Percentiles rank a stretch among this genome's conserved stretches.
Conservation (phyloP, 768 basidiomycete species). For the Mycena rebaudengoi region DNA sequence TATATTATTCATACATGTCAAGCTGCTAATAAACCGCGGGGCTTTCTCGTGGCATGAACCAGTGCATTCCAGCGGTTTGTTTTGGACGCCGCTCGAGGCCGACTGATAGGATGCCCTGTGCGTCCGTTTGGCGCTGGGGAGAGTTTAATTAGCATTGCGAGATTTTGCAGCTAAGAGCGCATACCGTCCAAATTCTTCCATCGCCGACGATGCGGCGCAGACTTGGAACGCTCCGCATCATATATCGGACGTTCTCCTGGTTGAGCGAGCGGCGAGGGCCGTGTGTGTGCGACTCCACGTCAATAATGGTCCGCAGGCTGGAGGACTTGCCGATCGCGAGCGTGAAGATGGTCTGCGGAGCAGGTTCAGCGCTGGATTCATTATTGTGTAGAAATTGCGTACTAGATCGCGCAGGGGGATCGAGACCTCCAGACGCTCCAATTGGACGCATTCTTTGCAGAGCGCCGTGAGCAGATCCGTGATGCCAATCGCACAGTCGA, state of each 20-base stretch:
- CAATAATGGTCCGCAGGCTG: slow-evolving; percentile 54
- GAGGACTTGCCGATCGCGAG: slow-evolving; percentile 44
- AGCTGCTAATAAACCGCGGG: too few species aligned
- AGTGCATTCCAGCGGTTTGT: slow-evolving; percentile 38
- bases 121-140: slow-evolving; percentile 37
- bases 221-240: slow-evolving; percentile 50
- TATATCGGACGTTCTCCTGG: slow-evolving; percentile 44
- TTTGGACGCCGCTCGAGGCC: slow-evolving; percentile 42
- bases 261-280: slow-evolving; percentile 48
- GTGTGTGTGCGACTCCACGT: slow-evolving; percentile 52
- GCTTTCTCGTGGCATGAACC: slow-evolving; percentile 51
- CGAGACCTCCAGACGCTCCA: slow-evolving; percentile 60
- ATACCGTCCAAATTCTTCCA: slow-evolving; percentile 63
- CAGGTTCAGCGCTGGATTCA: not conserved
- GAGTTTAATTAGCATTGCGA: not conserved
- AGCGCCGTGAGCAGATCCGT: slow-evolving; percentile 49
- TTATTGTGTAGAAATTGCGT: slow-evolving; percentile 16
- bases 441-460: slow-evolving; percentile 49
- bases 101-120: slow-evolving; percentile 26
- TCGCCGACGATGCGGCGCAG: slow-evolving; percentile 59
- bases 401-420: slow-evolving; percentile 63
- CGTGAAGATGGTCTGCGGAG: slow-evolving; percentile 41
- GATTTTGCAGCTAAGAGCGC: slow-evolving; percentile 23
- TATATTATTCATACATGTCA: too few species aligned
- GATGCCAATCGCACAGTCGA: slow-evolving; percentile 52